Conservation (phyloP, 306 rosid genomes). For the Cucumis cinereus region DNA sequence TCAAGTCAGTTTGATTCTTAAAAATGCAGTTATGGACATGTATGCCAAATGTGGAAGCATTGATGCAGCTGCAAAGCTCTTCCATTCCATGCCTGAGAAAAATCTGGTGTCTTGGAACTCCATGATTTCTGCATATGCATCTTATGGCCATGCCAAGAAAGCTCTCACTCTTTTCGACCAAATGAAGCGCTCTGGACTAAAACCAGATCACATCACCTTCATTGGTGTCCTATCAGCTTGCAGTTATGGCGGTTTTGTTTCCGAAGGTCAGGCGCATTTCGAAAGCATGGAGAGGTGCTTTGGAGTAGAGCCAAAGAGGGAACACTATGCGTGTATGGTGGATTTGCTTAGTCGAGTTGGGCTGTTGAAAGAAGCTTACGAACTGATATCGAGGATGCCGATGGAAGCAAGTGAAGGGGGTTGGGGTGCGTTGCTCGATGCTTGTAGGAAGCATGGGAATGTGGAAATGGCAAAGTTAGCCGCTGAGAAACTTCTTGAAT, state of each 20-base stretch:
- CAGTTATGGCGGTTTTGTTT: conserved; percentile 55
- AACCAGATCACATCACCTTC: conserved; percentile 53
- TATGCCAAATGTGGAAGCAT: conserved; percentile 75
- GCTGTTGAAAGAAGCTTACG: conserved; percentile 45
- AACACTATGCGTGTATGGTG: conserved; percentile 61
- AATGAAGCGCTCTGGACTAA: conserved; percentile 26
- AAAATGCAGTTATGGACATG: conserved; percentile 59
- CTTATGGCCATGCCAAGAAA: conserved; percentile 41
- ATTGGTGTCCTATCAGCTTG: conserved; percentile 63
- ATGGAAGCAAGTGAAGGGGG: conserved; percentile 57
- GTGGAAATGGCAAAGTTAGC: conserved; percentile 51
- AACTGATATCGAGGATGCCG: conserved; percentile 50
- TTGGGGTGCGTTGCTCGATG: conserved; percentile 76
- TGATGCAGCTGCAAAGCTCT: conserved; percentile 33
- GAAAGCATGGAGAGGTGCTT: conserved; percentile 32
- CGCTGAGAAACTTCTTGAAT: conserved; percentile 33
- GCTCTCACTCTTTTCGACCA: conserved; percentile 40
- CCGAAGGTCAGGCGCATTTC: conserved; percentile 39
- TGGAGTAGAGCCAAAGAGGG: conserved; percentile 45
- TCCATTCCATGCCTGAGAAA: conserved; percentile 28
- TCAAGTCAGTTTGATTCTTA: conserved; percentile 29
- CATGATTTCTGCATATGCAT: conserved; percentile 53
- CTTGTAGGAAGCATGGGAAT: conserved; percentile 53
- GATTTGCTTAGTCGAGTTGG: conserved; percentile 64
- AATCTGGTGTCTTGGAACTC: conserved; percentile 65